Evolutionary conservation across 495 filamentous ascomycete genomes (phyloP), one percentile per base, ranked within the genome.

Genomic region (Penicillium maclennaniae): DNA sequence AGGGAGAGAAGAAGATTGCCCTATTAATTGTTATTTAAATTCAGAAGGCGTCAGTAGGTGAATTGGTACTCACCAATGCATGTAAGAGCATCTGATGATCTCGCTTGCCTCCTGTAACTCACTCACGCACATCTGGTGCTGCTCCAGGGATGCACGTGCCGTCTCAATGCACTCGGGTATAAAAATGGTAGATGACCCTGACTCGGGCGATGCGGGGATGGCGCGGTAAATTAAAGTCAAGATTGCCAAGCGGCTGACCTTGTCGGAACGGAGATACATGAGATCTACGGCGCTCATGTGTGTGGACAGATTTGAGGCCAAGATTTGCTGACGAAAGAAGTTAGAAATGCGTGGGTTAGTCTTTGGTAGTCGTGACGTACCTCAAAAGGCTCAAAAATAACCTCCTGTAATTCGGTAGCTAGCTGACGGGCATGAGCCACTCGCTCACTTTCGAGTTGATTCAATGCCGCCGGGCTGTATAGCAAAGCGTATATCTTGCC

Each of bases 1-100:
- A 87, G 3, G 85, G 86, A 10, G 82, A 75, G 58, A 83, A 76
- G 19, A 88, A 71, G 25, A 88, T 73, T 1, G 80, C 79, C 83
- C 84, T 87, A 39, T 12, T 49, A n/a, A 2, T 34, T 34, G 31
- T 12, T 12, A 14, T 34, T 34, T 34, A 34, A 7, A 12, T 34
- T 34, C 4, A 14, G 14, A 14, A 14, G 8, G 31, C 31, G 15
- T 12, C 1, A 1, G 10, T 34, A 34, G 14, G 31, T 34, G 31
- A 12, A 10, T 1, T 12, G 7, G 25, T 25, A 47, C 73, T 62
- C 67, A 85, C 84, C 83, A 87, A 47, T 85, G 81, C 42, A 86
- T 74, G 60, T 84, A 87, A 12, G 80, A 79, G 27, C 74, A 73
- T 55, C 77, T 77, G 17, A 79, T 52, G 12, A 71, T 51, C 27